Conservation (phyloP, 2,329 filamentous ascomycete species). For the Aspergillus clavatus region DNA sequence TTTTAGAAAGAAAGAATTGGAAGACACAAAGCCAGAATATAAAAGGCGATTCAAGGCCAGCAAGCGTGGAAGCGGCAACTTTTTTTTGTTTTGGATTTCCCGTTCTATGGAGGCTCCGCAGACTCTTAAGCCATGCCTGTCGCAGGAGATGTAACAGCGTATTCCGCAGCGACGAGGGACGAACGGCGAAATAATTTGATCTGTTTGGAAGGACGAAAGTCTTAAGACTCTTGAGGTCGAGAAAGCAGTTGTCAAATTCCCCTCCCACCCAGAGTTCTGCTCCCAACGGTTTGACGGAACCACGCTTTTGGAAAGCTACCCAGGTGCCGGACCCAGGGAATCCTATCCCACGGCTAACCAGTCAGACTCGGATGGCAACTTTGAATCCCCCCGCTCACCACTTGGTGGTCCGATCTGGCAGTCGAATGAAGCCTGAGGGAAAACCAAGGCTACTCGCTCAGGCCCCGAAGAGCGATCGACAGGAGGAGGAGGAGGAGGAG, state of each 20-base stretch:
- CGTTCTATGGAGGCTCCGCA: background rate
- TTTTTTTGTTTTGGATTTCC: background rate
- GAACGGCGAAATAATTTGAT: background rate
- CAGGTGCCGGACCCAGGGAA: conserved; percentile 10
- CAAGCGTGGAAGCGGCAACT: background rate
- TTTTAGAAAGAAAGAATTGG: background rate
- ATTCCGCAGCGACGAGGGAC: background rate
- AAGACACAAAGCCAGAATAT: background rate
- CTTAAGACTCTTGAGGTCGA: too few relatives aligned
- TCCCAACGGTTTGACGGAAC: conserved; percentile 7
- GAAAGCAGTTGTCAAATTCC: background rate
- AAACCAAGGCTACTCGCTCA: background rate
- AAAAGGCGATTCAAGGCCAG: too few relatives aligned
- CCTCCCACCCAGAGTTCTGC: background rate
- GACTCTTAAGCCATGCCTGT: background rate
- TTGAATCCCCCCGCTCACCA: too few relatives aligned
- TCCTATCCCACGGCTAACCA: too few relatives aligned
- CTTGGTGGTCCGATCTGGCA: background rate
- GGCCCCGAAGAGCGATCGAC: background rate
- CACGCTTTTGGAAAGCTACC: conserved; percentile 10
- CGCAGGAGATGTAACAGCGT: background rate
- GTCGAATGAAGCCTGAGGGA: background rate
- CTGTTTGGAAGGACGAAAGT: too few relatives aligned
- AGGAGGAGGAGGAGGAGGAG: background rate
- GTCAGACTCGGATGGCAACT: too few relatives aligned